Conservation (phyloP, 345 rosid species). For the Ceriops tagal region DNA sequence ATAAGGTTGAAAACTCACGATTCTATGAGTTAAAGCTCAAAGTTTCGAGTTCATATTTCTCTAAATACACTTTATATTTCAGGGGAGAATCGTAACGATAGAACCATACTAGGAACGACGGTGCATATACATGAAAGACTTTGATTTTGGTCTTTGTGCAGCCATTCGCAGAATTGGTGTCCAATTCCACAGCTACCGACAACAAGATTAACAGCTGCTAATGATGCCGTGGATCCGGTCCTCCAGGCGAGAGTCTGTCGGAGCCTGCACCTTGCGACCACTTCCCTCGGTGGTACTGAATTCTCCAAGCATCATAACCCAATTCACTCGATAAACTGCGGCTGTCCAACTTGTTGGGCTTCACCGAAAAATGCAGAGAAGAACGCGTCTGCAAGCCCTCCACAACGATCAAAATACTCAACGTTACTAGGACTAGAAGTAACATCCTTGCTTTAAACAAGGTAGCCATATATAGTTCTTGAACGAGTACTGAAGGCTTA, state of each 20-base stretch:
- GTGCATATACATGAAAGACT: no score
- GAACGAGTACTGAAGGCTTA: no score
- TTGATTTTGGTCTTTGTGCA: no score
- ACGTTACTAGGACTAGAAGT: constrained; percentile 1
- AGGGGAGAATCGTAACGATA: no score
- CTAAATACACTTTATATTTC: no score
- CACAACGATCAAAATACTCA: constrained; percentile 10
- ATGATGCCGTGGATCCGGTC: constrained; percentile 50
- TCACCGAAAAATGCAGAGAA: neutral
- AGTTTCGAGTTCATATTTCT: no score
- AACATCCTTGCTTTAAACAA: neutral
- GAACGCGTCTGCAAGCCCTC: constrained; percentile 16
- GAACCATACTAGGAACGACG: no score
- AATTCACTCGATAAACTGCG: constrained; percentile 12
- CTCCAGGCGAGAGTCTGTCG: constrained; percentile 35
- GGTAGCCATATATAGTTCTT: constrained; percentile 19
- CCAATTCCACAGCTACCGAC: no score
- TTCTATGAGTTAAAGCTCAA: no score
- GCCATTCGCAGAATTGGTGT: no score
- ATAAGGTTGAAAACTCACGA: no score
- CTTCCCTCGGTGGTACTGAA: constrained; percentile 17
- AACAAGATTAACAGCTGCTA: neutral
- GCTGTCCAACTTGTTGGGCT: constrained; percentile 7
- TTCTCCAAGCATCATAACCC: constrained; percentile 16
- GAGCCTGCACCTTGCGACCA: constrained; percentile 15